These are phyloP conservation scores for Marasmius oreades DNA, from an alignment of 1,284 basidiomycete genomes.

Conservation along the genomic window DNA sequence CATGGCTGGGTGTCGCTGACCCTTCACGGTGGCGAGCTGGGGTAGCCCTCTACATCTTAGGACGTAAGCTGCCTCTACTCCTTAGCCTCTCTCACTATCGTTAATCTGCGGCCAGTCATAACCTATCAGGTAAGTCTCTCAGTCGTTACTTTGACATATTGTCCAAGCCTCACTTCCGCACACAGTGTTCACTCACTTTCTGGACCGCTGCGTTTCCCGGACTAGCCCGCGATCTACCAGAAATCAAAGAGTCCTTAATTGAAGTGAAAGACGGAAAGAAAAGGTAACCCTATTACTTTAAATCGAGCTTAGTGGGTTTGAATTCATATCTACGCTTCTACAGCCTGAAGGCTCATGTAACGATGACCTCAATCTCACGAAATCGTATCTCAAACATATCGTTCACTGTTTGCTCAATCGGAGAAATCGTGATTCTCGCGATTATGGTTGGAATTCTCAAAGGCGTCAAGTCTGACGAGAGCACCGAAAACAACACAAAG, in stretches of 20 bases:
- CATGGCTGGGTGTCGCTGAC: constrained; percentile 70
- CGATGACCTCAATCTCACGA: constrained; percentile 62
- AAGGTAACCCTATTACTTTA: constrained; percentile 31
- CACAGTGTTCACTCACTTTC: constrained; percentile 68
- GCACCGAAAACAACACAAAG: constrained; percentile 73
- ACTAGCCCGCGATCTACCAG: constrained; percentile 67
- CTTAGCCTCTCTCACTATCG: background rate
- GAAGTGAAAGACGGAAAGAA: constrained; percentile 41
- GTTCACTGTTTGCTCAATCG: constrained; percentile 69
- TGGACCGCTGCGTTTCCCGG: constrained; percentile 86
- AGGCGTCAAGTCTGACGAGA: constrained; percentile 58
- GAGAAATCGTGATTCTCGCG: constrained; percentile 69
- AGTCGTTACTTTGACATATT: too few species aligned
- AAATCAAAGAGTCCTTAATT: constrained; percentile 52
- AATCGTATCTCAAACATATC: constrained; percentile 82
- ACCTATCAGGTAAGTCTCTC: constrained; percentile 57
- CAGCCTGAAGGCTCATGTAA: constrained; percentile 56
- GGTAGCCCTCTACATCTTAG: constrained; percentile 72
- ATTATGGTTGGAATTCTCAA: constrained; percentile 79
- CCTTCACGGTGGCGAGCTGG: constrained; percentile 68
- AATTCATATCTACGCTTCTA: constrained; percentile 2
- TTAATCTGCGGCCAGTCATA: constrained; percentile 47
- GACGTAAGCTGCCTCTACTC: constrained; percentile 43
- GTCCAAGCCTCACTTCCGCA: too few species aligned
- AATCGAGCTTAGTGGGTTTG: background rate